phyloP scores from a whole-genome alignment of 352 stramenopile species.

The Blastocystis sp. region DNA sequence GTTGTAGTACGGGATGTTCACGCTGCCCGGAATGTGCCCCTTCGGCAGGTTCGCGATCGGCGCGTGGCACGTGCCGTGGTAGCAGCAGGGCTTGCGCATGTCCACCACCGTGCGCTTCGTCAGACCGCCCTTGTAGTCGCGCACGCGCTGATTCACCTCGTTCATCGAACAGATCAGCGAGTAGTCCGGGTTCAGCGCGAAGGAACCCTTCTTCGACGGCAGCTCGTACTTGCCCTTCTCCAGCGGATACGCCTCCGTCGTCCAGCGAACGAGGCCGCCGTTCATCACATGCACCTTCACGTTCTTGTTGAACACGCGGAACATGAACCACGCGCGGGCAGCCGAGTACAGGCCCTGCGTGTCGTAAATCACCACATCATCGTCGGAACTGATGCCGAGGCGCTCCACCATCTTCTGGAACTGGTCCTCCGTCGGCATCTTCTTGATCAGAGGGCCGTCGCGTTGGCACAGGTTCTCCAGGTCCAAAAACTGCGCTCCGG shows the following conservation, averaged over 20 bases:
- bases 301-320: conserved; percentile 62
- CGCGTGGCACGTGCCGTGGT: conserved; percentile 43
- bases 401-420: conserved; percentile 61
- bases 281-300: conserved; percentile 63
- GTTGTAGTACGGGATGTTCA: conserved; percentile 63
- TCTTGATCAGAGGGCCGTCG: not conserved
- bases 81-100: conserved; percentile 32
- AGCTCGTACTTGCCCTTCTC: conserved; percentile 17
- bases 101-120: conserved; percentile 39
- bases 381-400: conserved; percentile 47
- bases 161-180: conserved; percentile 4
- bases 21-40: conserved; percentile 56
- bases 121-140: conserved; percentile 27
- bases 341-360: conserved; percentile 56
- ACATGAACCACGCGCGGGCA: conserved; percentile 63
- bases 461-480: not conserved
- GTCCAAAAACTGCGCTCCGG: conserved; percentile 35
- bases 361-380: conserved; percentile 66
- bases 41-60: conserved; percentile 47
- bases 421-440: conserved; percentile 25
- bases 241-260: conserved; percentile 47
- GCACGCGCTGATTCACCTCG: conserved; percentile 49
- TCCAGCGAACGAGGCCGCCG: conserved; percentile 55
- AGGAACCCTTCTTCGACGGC: not conserved
- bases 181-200: conserved; percentile 19